Evolutionary conservation across 2,329 filamentous ascomycete genomes (phyloP), one percentile per base, ranked within the genome.

Genomic region (Neonectria coccinea): DNA sequence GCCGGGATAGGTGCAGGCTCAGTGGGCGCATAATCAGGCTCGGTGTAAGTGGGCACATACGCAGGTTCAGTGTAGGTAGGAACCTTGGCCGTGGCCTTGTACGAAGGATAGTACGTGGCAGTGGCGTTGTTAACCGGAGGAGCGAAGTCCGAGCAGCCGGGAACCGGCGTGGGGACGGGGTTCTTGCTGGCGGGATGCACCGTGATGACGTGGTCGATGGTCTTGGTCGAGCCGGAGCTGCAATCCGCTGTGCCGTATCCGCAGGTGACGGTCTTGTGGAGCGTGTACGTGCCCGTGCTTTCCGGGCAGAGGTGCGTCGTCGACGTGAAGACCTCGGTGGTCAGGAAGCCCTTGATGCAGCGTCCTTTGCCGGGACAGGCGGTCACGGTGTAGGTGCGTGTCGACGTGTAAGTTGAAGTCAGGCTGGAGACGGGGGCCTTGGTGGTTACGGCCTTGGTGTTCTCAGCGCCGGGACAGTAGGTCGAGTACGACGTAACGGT

Each of bases 301-400:
- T 77, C 64, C 14, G 72, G 66, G 51, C 66, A 67, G 3, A 70
- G 52, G 8, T 65, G 57, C 12, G 70, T 70, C 0, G 74, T 75
- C 7, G 66, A 62, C 11, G 68, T 67, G 12, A 75, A 31, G 8
- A 75, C 63, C 57, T 76, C 68, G 11, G 75, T 72, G 2, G 65
- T 69, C 20, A 70, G 52, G 11, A 63, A 60, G 25, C 61, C 66
- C 60, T 70, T 69, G 62, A 48, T 41, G 62, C 74, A 75, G 14
- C 69, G 51, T 14, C 59, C 86, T 59, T 82, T 81, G 52, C 86
- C 82, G 50, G 80, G 81, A 82, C 87, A 89, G 42, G 82, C 83
- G 73, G 85, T 88, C 79, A 88, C 79, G 76, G 86, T 89, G 72
- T 85, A 79, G 74, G 86, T 80, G 72, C 82, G 81, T 67, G 85